A percentile compares a stretch with the other conserved stretches of the same genome.
These are phyloP conservation scores for Calonectria pteridis DNA, from an alignment of 2,329 filamentous ascomycete species.

Conservation along the genomic window DNA sequence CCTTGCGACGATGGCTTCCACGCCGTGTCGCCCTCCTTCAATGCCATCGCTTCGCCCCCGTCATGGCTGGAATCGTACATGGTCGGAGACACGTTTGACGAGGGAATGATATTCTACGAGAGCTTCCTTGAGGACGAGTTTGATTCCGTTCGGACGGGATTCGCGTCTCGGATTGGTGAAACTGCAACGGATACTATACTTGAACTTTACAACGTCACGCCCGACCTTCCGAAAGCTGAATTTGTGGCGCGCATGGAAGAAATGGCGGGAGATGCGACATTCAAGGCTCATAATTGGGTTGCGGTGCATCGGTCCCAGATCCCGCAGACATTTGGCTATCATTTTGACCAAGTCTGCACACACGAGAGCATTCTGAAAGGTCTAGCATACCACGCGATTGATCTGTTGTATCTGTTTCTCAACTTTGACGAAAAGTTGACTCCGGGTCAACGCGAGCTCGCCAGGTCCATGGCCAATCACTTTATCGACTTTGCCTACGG, in stretches of 20 bases:
- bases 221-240: not conserved
- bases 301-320: slow-evolving; percentile 15
- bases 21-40: not conserved
- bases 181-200: slow-evolving; percentile 14
- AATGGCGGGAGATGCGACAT: slow-evolving; percentile 24
- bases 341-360: slow-evolving; percentile 31
- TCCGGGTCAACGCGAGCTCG: not conserved
- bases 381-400: slow-evolving; percentile 29
- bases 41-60: slow-evolving; percentile 18
- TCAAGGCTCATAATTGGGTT: slow-evolving; percentile 31
- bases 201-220: slow-evolving; percentile 19
- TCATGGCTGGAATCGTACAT: slow-evolving; percentile 30
- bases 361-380: slow-evolving; percentile 27
- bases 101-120: slow-evolving; percentile 31
- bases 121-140: slow-evolving; percentile 17
- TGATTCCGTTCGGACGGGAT: not conserved
- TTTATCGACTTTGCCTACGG: slow-evolving; percentile 33
- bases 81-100: slow-evolving; percentile 28
- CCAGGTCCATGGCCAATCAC: slow-evolving; percentile 11
- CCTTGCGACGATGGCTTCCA: slow-evolving; percentile 33
- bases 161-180: not conserved
- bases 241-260: slow-evolving; percentile 17
- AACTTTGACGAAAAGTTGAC: slow-evolving; percentile 29
- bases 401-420: slow-evolving; percentile 31
- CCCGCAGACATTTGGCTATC: slow-evolving; percentile 28